These are phyloP conservation scores for Ustilago lituana DNA, from an alignment of 1,284 basidiomycete species.

Conservation along the genomic window DNA sequence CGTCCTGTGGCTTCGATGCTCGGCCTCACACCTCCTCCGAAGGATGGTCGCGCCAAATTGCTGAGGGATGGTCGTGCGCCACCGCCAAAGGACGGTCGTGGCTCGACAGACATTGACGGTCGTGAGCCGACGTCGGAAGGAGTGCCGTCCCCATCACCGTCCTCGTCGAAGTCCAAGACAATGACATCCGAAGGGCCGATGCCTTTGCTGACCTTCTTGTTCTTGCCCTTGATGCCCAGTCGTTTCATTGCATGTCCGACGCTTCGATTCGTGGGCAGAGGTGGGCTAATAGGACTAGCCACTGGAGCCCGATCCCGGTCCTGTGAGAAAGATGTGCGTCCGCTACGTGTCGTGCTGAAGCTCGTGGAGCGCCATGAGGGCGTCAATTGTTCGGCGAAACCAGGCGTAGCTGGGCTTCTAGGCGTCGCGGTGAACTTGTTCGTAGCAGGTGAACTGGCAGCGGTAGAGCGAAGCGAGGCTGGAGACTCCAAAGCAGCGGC, in stretches of 20 bases:
- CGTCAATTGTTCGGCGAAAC: constrained; percentile 20
- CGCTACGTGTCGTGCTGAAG: constrained; percentile 17
- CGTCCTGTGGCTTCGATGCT: constrained; percentile 21
- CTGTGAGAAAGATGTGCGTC: constrained; percentile 39
- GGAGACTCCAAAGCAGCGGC: background rate
- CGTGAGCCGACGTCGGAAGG: constrained; percentile 1
- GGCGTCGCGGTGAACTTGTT: constrained; percentile 9
- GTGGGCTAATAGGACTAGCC: constrained; percentile 38
- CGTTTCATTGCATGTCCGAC: constrained; percentile 28
- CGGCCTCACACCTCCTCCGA: constrained; percentile 13
- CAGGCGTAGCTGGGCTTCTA: constrained; percentile 18
- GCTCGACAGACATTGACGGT: constrained; percentile 27
- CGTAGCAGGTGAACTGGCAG: constrained; percentile 6
- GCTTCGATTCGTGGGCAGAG: constrained; percentile 11
- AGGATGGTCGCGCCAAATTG: constrained; percentile 10
- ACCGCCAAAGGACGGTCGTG: constrained; percentile 25
- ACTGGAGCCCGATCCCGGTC: constrained; percentile 44
- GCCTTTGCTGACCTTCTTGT: constrained; percentile 24
- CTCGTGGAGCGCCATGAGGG: constrained; percentile 31
- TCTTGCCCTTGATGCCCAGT: constrained; percentile 22
- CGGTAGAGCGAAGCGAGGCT: constrained; percentile 8
- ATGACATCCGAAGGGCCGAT: constrained; percentile 32
- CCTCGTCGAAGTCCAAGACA: constrained; percentile 14
- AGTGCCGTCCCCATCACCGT: background rate
- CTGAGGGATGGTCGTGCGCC: constrained; percentile 25